Percentiles rank a stretch among this genome's conserved stretches.
Conservation (phyloP, 345 rosid species). For the Brassica incana region DNA sequence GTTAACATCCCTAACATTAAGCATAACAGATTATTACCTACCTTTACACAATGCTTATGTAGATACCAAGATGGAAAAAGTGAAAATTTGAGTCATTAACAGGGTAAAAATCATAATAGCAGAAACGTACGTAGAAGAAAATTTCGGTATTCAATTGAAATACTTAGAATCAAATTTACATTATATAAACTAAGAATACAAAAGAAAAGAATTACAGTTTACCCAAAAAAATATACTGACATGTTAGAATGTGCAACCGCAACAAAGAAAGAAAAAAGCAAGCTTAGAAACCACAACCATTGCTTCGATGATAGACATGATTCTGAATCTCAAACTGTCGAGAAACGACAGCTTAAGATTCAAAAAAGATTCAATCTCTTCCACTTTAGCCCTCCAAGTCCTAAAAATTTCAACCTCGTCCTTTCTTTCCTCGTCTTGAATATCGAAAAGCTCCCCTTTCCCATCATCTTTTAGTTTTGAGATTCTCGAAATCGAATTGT, state of each 20-base stretch:
- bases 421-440: conserved; percentile 34
- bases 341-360: conserved; percentile 36
- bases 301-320: conserved; percentile 33
- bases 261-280: conserved; percentile 34
- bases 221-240: background rate
- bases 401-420: conserved; percentile 32
- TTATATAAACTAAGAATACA: background rate
- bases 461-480: background rate
- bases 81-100: no score
- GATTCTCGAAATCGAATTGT: background rate
- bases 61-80: no score
- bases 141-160: background rate
- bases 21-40: no score
- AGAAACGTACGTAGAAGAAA: background rate
- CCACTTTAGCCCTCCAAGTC: conserved; percentile 29
- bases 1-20: no score
- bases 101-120: background rate
- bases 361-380: conserved; percentile 19
- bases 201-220: background rate
- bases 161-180: background rate
- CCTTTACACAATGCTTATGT: no score
- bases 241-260: conserved; percentile 33
- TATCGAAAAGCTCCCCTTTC: conserved; percentile 6
- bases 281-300: conserved; percentile 31
- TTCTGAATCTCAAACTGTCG: conserved; percentile 11